Evolutionary conservation across 768 basidiomycete genomes (phyloP).

Genomic region (Phaeotremella fagi): DNA sequence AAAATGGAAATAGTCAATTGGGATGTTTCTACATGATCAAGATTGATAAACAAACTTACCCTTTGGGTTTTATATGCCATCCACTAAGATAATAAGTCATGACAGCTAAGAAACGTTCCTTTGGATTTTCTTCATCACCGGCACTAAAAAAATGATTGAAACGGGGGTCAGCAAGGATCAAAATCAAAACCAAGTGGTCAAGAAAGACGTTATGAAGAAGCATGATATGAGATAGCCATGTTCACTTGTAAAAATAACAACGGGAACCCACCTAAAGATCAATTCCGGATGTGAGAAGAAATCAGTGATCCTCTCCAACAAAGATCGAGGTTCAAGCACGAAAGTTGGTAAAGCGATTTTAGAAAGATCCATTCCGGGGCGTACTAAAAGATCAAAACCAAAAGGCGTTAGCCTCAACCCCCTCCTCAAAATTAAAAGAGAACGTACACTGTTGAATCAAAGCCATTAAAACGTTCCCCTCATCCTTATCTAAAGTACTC

Average conservation of each 20-base stretch:
- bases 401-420: too few species aligned
- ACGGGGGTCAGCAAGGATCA: too few species aligned
- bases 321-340: slow-evolving; percentile 91
- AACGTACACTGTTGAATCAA: slow-evolving; percentile 85
- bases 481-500: slow-evolving; percentile 86
- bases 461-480: slow-evolving; percentile 81
- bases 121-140: slow-evolving; percentile 70
- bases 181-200: too few species aligned
- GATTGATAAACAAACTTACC: slow-evolving; percentile 50
- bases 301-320: slow-evolving; percentile 98
- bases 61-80: slow-evolving; percentile 97
- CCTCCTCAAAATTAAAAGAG: background rate
- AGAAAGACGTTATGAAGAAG: too few species aligned
- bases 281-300: slow-evolving; percentile 99
- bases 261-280: slow-evolving; percentile 46
- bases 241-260: too few species aligned
- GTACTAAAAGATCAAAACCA: slow-evolving; percentile 27
- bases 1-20: background rate
- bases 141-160: slow-evolving; percentile 59
- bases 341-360: slow-evolving; percentile 77
- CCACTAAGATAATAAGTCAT: slow-evolving; percentile 95
- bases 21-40: background rate
- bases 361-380: slow-evolving; percentile 94
- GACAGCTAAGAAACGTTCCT: slow-evolving; percentile 86
- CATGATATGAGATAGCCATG: too few species aligned